Conservation (phyloP, 108 stramenopile species). For the Pseudonitzschia pungens region DNA sequence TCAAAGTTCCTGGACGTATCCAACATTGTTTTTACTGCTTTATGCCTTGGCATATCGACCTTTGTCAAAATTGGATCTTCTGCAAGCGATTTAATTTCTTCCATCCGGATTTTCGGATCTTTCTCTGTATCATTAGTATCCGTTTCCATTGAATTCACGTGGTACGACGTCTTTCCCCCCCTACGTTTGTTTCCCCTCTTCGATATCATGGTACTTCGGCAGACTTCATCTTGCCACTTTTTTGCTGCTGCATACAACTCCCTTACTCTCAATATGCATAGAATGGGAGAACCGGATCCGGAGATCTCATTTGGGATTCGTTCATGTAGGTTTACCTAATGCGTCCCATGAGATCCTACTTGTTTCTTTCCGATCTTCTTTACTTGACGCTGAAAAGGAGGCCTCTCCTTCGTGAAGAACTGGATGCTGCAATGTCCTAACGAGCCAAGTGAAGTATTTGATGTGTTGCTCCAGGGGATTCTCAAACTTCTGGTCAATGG, state of each 20-base stretch:
- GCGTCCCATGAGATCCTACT: constrained; percentile 44
- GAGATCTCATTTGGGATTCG: constrained; percentile 31
- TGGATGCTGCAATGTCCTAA: constrained; percentile 39
- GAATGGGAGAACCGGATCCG: constrained; percentile 48
- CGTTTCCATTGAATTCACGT: neutral
- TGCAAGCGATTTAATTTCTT: constrained; percentile 32
- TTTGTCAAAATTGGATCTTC: constrained; percentile 32
- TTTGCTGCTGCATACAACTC: constrained; percentile 55
- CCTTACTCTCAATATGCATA: constrained; percentile 44
- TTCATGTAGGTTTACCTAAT: constrained; percentile 41
- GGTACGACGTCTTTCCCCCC: neutral
- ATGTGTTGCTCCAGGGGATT: constrained; percentile 40
- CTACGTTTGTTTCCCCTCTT: constrained; percentile 47
- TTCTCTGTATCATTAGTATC: constrained; percentile 9
- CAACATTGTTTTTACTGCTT: constrained; percentile 41
- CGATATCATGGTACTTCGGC: constrained; percentile 41
- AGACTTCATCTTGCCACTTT: constrained; percentile 56
- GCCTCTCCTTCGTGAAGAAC: constrained; percentile 35
- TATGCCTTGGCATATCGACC: constrained; percentile 61
- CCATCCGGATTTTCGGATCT: constrained; percentile 23
- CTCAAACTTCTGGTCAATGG: constrained; percentile 33
- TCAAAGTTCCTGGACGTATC: constrained; percentile 48
- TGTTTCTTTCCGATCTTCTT: neutral
- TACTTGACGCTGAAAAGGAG: constrained; percentile 11
- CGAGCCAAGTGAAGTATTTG: constrained; percentile 59